Percentiles rank a stretch among this genome's conserved stretches.
phyloP scores from a whole-genome alignment of 257 asterid species.

The Galeopsis tetrahit region DNA sequence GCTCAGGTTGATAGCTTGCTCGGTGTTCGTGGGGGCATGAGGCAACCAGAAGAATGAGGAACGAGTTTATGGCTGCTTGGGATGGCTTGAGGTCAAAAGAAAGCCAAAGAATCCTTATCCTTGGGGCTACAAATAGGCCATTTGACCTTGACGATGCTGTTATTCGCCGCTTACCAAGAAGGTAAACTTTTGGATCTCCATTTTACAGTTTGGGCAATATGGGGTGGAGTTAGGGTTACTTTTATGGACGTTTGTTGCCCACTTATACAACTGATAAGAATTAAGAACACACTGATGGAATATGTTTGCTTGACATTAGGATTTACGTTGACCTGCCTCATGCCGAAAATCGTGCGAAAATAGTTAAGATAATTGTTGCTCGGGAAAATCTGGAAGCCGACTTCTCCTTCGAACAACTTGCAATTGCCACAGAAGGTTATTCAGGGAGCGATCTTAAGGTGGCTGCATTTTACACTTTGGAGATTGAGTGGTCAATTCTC shows the following conservation, averaged over 20 bases:
- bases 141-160: constrained; percentile 99
- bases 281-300: constrained; percentile 18
- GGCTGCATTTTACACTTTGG: constrained; percentile 29
- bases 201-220: background rate
- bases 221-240: background rate
- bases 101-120: constrained; percentile 89
- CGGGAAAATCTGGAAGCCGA: constrained; percentile 76
- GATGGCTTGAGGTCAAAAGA: constrained; percentile 98
- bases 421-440: constrained; percentile 95
- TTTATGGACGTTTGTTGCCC: constrained; percentile 11
- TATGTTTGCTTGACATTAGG: constrained; percentile 53
- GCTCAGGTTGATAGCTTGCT: constrained; percentile 96
- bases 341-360: constrained; percentile 84
- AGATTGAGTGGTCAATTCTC: constrained; percentile 18
- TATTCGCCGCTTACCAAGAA: constrained; percentile 95
- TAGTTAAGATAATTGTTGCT: constrained; percentile 79
- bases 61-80: constrained; percentile 99
- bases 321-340: constrained; percentile 96
- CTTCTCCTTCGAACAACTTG: constrained; percentile 76
- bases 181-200: constrained; percentile 47
- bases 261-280: background rate
- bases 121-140: constrained; percentile 99
- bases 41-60: constrained; percentile 98
- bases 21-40: constrained; percentile 99
- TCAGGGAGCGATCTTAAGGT: constrained; percentile 99